Conservation (phyloP, 2,329 filamentous ascomycete species). For the Nothophaeocryptopus gaeumannii region DNA sequence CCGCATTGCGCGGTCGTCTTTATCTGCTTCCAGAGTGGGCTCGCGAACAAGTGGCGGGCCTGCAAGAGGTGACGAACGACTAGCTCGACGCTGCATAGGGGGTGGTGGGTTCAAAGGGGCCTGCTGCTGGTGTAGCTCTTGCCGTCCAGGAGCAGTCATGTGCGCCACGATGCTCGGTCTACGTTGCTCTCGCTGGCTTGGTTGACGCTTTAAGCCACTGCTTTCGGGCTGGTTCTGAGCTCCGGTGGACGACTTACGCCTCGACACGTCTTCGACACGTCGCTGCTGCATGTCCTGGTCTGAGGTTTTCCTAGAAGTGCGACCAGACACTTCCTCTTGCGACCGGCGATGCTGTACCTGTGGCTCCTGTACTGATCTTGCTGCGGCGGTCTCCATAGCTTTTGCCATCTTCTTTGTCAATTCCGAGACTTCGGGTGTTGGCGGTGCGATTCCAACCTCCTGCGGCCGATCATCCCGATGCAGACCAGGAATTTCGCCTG, state of each 20-base stretch:
- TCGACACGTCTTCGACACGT: constrained; percentile 19
- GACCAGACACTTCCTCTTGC: constrained; percentile 21
- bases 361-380: constrained; percentile 14
- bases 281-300: constrained; percentile 26
- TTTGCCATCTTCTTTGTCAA: constrained; percentile 33
- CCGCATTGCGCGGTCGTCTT: constrained; percentile 30
- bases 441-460: constrained; percentile 17
- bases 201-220: constrained; percentile 32
- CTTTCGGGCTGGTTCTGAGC: constrained; percentile 18
- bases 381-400: constrained; percentile 27
- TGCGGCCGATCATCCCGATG: constrained; percentile 32
- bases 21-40: constrained; percentile 31
- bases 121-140: constrained; percentile 32
- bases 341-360: constrained; percentile 20
- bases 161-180: constrained; percentile 45
- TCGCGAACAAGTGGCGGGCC: constrained; percentile 50
- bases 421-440: constrained; percentile 30
- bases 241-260: constrained; percentile 28
- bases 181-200: constrained; percentile 39
- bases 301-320: constrained; percentile 25
- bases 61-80: constrained; percentile 39
- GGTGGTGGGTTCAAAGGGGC: constrained; percentile 24
- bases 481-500: constrained; percentile 34
- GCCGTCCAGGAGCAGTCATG: constrained; percentile 45
- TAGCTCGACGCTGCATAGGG: constrained; percentile 61